Percentiles rank a stretch among this genome's conserved stretches.
These are phyloP conservation scores for Sporothrix variecibatus DNA, from an alignment of 2,329 filamentous ascomycete genomes.

Conservation along the genomic window DNA sequence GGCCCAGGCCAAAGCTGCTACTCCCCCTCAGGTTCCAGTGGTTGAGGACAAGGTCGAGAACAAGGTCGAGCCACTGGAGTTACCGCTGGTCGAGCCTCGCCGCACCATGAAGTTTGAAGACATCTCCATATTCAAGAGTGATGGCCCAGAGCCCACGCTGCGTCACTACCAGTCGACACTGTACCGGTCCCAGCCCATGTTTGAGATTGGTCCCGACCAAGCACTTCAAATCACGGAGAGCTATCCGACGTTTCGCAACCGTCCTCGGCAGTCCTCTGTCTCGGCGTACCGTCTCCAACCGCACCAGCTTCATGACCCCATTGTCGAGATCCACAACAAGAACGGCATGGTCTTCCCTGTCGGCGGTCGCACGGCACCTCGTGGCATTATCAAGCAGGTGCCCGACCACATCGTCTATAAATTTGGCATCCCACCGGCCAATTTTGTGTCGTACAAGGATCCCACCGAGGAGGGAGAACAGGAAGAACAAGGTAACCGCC, in stretches of 20 bases:
- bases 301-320: neutral
- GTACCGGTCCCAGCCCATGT: neutral
- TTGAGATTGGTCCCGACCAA: neutral
- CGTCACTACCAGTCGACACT: neutral
- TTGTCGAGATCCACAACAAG: neutral
- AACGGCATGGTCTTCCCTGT: conserved; percentile 16
- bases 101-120: neutral
- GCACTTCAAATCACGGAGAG: neutral
- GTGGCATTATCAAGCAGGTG: neutral
- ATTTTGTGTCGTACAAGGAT: neutral
- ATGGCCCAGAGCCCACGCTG: neutral
- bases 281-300: neutral
- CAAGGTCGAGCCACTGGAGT: neutral
- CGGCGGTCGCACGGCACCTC: neutral
- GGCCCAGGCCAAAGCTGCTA: neutral
- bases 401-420: conserved; percentile 27
- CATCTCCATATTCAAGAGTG: neutral
- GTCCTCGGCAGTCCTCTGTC: neutral
- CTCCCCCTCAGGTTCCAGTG: neutral
- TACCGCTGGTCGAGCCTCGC: neutral
- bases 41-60: neutral
- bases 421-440: neutral
- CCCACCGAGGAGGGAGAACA: neutral
- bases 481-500: neutral
- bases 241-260: neutral